These are phyloP conservation scores for Beauveria sp. DNA, from an alignment of 2,329 filamentous ascomycete genomes.

Conservation along the genomic window DNA sequence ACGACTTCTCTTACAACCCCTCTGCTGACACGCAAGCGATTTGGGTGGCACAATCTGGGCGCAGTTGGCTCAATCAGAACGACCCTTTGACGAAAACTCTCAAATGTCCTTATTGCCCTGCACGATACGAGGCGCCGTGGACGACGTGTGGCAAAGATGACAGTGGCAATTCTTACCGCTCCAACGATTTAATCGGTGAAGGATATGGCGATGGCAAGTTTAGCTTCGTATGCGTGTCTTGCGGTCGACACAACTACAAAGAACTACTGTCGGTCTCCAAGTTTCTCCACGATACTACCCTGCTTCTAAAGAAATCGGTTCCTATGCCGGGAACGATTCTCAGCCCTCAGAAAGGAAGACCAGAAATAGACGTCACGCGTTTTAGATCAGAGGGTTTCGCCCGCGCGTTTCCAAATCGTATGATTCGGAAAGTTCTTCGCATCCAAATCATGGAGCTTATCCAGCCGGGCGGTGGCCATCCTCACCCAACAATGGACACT, in stretches of 20 bases:
- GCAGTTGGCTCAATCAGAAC: constrained; percentile 52
- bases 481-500: constrained; percentile 37
- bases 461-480: constrained; percentile 16
- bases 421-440: constrained; percentile 42
- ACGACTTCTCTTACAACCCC: constrained; percentile 48
- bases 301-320: constrained; percentile 35
- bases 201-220: constrained; percentile 58
- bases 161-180: constrained; percentile 32
- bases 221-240: constrained; percentile 39
- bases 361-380: constrained; percentile 24
- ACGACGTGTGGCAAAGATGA: constrained; percentile 41
- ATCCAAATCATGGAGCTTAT: constrained; percentile 34
- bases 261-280: constrained; percentile 51
- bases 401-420: constrained; percentile 49
- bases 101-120: constrained; percentile 47
- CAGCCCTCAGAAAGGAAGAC: constrained; percentile 42
- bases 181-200: constrained; percentile 31
- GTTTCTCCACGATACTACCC: constrained; percentile 49
- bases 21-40: constrained; percentile 32
- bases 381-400: constrained; percentile 13
- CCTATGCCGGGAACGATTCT: constrained; percentile 66
- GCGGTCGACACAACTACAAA: constrained; percentile 43
- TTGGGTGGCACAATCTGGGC: constrained; percentile 43
- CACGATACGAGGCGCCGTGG: constrained; percentile 45
- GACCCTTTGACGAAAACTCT: constrained; percentile 42